A percentile compares a stretch with the other conserved stretches of the same genome.
Evolutionary conservation across 2,329 filamentous ascomycete genomes (phyloP).

Genomic region (Aspergillus sp.): DNA sequence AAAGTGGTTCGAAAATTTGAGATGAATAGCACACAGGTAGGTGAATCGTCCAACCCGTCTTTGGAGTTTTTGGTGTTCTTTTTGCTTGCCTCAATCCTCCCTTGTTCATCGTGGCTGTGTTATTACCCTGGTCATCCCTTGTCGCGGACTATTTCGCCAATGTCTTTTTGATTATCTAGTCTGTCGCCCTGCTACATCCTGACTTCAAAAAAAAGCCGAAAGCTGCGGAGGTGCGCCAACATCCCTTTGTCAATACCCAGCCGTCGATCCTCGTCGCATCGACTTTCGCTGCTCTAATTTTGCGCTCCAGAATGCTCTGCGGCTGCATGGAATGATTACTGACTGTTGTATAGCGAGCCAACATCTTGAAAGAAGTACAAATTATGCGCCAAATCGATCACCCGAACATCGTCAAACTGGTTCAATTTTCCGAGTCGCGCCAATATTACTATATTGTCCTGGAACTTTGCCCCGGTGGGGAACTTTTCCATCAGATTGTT

Average conservation of each 20-base stretch:
- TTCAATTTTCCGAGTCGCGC: slow-evolving; percentile 88
- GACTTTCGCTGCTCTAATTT: neutral
- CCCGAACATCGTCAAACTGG: slow-evolving; percentile 89
- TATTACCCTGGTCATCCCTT: neutral
- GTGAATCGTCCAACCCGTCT: slow-evolving; percentile 33
- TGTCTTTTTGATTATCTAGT: slow-evolving; percentile 59
- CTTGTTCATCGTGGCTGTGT: neutral
- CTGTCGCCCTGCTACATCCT: slow-evolving; percentile 89
- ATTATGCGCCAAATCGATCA: slow-evolving; percentile 98
- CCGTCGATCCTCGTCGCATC: slow-evolving; percentile 1
- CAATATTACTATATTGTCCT: slow-evolving; percentile 98
- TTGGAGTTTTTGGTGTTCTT: slow-evolving; percentile 24
- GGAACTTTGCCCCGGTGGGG: slow-evolving; percentile 90
- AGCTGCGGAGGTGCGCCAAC: slow-evolving; percentile 86
- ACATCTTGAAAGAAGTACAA: slow-evolving; percentile 97
- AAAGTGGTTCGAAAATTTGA: slow-evolving; percentile 99
- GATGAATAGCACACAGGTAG: slow-evolving; percentile 98
- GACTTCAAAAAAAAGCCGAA: slow-evolving; percentile 94
- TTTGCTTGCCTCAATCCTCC: neutral
- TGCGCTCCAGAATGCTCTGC: neutral
- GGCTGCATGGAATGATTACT: neutral
- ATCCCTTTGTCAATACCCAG: slow-evolving; percentile 1
- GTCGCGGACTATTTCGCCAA: slow-evolving; percentile 48
- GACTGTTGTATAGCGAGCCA: slow-evolving; percentile 68
- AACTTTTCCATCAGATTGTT: slow-evolving; percentile 98